A percentile compares a stretch with the other conserved stretches of the same genome.
These are phyloP conservation scores for Boletellus emodensis DNA, from an alignment of 768 basidiomycete genomes.

Conservation along the genomic window DNA sequence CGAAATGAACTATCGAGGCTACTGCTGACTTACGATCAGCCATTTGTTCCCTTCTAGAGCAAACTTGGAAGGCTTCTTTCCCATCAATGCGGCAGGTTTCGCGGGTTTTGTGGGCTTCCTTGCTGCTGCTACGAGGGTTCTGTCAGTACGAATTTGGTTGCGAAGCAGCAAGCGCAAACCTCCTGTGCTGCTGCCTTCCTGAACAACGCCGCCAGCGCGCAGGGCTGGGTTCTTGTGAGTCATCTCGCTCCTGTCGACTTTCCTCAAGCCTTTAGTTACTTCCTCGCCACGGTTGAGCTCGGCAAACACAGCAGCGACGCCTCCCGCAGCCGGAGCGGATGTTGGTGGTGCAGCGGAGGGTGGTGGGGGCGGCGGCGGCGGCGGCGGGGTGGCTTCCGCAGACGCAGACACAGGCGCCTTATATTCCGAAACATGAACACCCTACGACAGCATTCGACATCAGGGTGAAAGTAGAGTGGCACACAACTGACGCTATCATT, in stretches of 20 bases:
- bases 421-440: conserved; percentile 54
- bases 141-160: neutral
- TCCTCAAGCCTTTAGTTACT: conserved; percentile 86
- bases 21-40: conserved; percentile 62
- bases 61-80: conserved; percentile 91
- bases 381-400: conserved; percentile 34
- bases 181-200: conserved; percentile 35
- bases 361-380: conserved; percentile 55
- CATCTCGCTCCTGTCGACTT: conserved; percentile 96
- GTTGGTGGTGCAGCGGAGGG: conserved; percentile 38
- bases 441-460: conserved; percentile 36
- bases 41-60: conserved; percentile 91
- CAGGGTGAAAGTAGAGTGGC: neutral
- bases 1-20: neutral
- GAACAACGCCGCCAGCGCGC: conserved; percentile 52
- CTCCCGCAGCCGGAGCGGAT: conserved; percentile 46
- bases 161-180: conserved; percentile 26
- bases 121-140: conserved; percentile 22
- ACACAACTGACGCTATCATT: conserved; percentile 62
- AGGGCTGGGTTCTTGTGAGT: conserved; percentile 97
- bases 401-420: conserved; percentile 28
- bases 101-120: conserved; percentile 77
- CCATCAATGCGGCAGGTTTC: conserved; percentile 78
- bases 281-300: conserved; percentile 86
- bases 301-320: conserved; percentile 81